Base-by-base conservation (phyloP, 2,329 filamentous ascomycete species). In the Microsporum audouinii region DNA sequence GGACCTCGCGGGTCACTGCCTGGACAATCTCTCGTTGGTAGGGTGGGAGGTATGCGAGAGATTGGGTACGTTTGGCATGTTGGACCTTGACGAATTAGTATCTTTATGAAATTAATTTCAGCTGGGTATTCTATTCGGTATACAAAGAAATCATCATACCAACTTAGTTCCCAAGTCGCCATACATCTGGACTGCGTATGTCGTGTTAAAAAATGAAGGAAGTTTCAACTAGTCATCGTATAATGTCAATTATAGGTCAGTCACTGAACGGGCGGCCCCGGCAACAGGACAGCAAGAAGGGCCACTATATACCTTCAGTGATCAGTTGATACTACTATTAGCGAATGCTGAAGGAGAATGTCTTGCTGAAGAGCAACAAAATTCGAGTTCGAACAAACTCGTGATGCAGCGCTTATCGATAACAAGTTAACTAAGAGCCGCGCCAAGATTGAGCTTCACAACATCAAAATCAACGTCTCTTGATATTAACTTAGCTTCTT, bases 11-110 rank as follows among this genome's bases (percentile, higher is more conserved):
- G 1, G 90, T 88, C 57, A 95, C 88, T 23, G 85, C 84, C 61
- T 91, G 91, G 60, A 97, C 89, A 51, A 95, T 82, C 71, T 97
- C 94, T 33, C 91, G 87, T 75, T 95, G 91, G 73, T 97, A 97
- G 2, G 91, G 87, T 0, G 94, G 94, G 2, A 99, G 83, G 72
- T 95, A 85, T 36, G 86, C 78, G 61, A 99, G 84, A 66, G 89
- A 88, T 75, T 94, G 90, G 17, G 89, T 95, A 71, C 94, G 85
- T 81, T 97, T 97, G 73, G 94, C 94, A 79, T 97, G 89, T 79
- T 92, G 88, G 68, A 95, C 91, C 89, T 96, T 65, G 47, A 33
- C 10, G 36, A 23, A 60, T 38, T 41, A 27, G 10, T 27, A 51
- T 14, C 14, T 10, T 31, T 17, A 27, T 59, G 39, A 8, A 47